Evolutionary conservation across 2,329 filamentous ascomycete genomes (phyloP), one percentile per base, ranked within the genome.

Genomic region (Aplosporella prunicola): DNA sequence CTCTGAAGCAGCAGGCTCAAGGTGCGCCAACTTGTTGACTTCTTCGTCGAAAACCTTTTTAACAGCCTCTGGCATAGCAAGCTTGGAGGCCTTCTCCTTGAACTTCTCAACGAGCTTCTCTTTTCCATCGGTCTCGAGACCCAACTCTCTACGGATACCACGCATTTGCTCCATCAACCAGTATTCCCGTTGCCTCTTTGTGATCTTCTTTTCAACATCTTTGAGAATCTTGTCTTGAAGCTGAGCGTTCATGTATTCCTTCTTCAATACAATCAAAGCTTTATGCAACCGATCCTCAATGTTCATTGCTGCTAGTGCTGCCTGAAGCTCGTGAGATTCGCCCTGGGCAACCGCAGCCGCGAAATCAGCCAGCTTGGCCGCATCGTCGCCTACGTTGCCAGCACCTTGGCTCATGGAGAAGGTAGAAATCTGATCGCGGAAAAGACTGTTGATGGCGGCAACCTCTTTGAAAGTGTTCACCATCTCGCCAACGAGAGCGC

Each of bases 111-210:
- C 84, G 9, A 98, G 71, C 65, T 96, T 96, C 55, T 98, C 91
- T 63, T 96, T 98, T 46, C 93, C 91, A 55, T 98, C 91, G 5
- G 86, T 93, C 58, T 98, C 93, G 36, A 98, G 85, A 15, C 93
- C 91, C 32, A 98, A 76, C 62, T 98, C 91, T 41, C 91, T 76
- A 41, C 86, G 82, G 54, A 98, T 98, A 17, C 88, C 91, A 68
- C 96, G 96, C 88, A 98, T 94, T 60, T 98, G 93, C 63, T 98
- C 91, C 86, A 94, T 93, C 31, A 98, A 68, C 84, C 87, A 96
- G 65, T 96, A 98, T 57, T 98, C 91, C 35, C 91, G 79, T 59
- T 98, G 91, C 20, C 89, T 80, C 65, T 98, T 96, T 51, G 88
- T 88, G 37, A 98, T 96, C 64, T 94, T 95, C 54, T 77, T 86